These are phyloP conservation scores for Porpolomopsis calyptriformis DNA, from an alignment of 768 basidiomycete species.

Conservation along the genomic window DNA sequence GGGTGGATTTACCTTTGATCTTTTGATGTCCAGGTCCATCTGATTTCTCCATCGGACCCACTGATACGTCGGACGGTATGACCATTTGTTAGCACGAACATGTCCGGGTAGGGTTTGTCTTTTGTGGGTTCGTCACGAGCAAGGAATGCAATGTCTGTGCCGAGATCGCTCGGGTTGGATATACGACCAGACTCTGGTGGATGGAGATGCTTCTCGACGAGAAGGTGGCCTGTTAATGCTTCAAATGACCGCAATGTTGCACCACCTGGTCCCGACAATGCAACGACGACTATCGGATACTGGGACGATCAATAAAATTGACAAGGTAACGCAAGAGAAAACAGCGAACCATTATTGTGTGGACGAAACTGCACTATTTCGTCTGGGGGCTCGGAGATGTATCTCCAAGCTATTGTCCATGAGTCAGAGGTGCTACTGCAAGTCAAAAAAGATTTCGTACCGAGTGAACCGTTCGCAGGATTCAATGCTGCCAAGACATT, in stretches of 20 bases:
- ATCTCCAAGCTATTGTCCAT: constrained; percentile 58
- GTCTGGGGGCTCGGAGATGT: constrained; percentile 63
- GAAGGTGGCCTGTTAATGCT: constrained; percentile 45
- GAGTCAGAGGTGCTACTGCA: neutral
- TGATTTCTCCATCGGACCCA: constrained; percentile 36
- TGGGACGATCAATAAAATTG: neutral
- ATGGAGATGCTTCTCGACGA: constrained; percentile 58
- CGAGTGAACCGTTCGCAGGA: constrained; percentile 55
- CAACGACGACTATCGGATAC: constrained; percentile 42
- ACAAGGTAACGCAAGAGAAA: neutral
- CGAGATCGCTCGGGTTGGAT: constrained; percentile 44
- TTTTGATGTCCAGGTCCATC: constrained; percentile 65
- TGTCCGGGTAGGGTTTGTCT: constrained; percentile 17
- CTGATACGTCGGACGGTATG: constrained; percentile 45
- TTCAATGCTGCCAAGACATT: constrained; percentile 75
- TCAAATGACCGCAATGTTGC: constrained; percentile 63
- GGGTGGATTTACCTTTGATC: constrained; percentile 50
- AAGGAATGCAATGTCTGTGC: constrained; percentile 38
- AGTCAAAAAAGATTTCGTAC: constrained; percentile 30
- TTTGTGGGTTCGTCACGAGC: constrained; percentile 6
- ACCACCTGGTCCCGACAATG: constrained; percentile 69
- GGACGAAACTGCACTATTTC: constrained; percentile 53
- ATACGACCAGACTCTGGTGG: constrained; percentile 30
- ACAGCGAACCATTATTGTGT: constrained; percentile 43
- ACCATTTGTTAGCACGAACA: constrained; percentile 53